Percentiles rank a stretch among this genome's conserved stretches.
phyloP scores from a whole-genome alignment of 2,329 filamentous ascomycete genomes.

The Beauveria rudraprayagi region DNA sequence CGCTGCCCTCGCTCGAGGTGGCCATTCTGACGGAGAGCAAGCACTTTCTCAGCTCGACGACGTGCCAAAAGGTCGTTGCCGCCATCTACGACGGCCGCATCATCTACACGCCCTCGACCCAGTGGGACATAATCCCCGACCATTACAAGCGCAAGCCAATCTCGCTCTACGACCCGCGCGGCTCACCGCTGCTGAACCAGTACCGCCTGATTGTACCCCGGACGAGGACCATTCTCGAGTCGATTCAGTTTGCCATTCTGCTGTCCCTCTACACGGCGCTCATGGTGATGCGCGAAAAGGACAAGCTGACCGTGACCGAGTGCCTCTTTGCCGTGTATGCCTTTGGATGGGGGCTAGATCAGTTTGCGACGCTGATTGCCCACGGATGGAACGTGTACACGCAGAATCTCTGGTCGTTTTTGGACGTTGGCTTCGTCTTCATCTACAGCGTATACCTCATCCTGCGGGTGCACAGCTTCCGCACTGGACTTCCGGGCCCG shows the following conservation, averaged over 20 bases:
- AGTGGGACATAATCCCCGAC: constrained; percentile 77
- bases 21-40: constrained; percentile 80
- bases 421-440: constrained; percentile 69
- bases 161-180: constrained; percentile 68
- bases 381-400: constrained; percentile 76
- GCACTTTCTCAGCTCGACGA: constrained; percentile 65
- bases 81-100: constrained; percentile 76
- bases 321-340: constrained; percentile 64
- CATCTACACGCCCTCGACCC: constrained; percentile 73
- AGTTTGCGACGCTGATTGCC: constrained; percentile 67
- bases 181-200: constrained; percentile 71
- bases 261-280: constrained; percentile 61
- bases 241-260: constrained; percentile 63
- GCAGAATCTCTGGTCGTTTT: constrained; percentile 81
- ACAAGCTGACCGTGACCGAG: constrained; percentile 49
- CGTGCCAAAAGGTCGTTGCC: constrained; percentile 73
- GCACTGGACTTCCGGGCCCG: constrained; percentile 36
- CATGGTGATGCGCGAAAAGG: constrained; percentile 61
- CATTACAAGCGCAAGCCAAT: constrained; percentile 81
- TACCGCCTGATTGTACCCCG: constrained; percentile 77
- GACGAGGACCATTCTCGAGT: constrained; percentile 67
- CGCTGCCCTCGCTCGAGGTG: constrained; percentile 70
- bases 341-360: constrained; percentile 71
- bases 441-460: constrained; percentile 64
- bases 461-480: constrained; percentile 58